phyloP scores from a whole-genome alignment of 495 filamentous ascomycete species.

The Lasiosphaeria ovina region DNA sequence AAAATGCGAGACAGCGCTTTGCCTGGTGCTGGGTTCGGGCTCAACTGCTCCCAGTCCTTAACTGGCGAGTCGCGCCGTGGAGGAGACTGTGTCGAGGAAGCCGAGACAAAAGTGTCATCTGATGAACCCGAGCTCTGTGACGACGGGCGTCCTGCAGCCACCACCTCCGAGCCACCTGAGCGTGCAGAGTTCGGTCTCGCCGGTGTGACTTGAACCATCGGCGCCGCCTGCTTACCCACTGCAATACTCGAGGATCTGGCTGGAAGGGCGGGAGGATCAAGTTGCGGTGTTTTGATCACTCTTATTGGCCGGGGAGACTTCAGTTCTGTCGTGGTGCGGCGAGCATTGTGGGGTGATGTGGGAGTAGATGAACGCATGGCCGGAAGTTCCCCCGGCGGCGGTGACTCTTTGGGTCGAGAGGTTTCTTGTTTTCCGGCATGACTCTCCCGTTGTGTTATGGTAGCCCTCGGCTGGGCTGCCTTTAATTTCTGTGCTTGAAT shows the following conservation, averaged over 20 bases:
- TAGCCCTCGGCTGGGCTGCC: no score
- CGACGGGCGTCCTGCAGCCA: constrained; percentile 7
- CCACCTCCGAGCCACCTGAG: no score
- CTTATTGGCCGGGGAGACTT: constrained; percentile 23
- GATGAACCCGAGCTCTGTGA: constrained; percentile 38
- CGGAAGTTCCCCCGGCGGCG: constrained; percentile 1
- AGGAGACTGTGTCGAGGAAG: constrained; percentile 41
- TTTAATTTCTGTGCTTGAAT: neutral
- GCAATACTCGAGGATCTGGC: neutral
- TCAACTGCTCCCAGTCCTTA: constrained; percentile 6
- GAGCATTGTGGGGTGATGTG: neutral
- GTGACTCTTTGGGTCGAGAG: neutral
- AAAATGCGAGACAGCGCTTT: neutral
- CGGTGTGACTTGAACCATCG: neutral
- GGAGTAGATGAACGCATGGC: constrained; percentile 14
- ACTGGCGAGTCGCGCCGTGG: constrained; percentile 28
- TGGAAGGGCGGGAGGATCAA: constrained; percentile 20
- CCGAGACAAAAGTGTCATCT: constrained; percentile 47
- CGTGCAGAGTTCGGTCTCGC: neutral
- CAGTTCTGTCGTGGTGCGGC: constrained; percentile 11
- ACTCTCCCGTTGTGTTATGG: no score
- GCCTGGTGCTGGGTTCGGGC: neutral
- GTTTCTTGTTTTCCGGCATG: neutral
- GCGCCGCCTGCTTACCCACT: constrained; percentile 4
- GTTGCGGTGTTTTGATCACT: constrained; percentile 18